Evolutionary conservation across 2,329 filamentous ascomycete species (phyloP).

Genomic region (Boeremia exigua): DNA sequence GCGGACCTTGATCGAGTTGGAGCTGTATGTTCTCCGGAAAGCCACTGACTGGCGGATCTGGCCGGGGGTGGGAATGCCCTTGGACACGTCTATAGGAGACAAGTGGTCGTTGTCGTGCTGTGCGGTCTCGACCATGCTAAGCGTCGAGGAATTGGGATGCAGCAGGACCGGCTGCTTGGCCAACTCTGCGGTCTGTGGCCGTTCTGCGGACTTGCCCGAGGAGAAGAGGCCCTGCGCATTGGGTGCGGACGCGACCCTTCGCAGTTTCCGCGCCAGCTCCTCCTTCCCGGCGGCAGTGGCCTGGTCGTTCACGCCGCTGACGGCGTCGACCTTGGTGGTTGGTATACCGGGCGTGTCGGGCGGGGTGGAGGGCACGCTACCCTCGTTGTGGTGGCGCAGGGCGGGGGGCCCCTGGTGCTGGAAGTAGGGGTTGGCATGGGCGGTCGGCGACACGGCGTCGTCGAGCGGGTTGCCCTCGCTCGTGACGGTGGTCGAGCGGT

Average conservation of each 20-base stretch:
- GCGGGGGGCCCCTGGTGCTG: constrained; percentile 93
- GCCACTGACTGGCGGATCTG: constrained; percentile 70
- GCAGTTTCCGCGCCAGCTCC: constrained; percentile 88
- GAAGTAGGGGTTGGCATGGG: constrained; percentile 96
- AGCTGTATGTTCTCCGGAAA: constrained; percentile 95
- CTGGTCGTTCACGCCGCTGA: constrained; percentile 67
- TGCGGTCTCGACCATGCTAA: constrained; percentile 61
- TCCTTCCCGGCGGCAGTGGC: constrained; percentile 84
- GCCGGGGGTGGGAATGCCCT: constrained; percentile 69
- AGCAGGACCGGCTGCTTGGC: constrained; percentile 79
- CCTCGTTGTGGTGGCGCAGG: constrained; percentile 92
- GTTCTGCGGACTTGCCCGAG: constrained; percentile 55
- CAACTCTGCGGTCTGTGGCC: constrained; percentile 84
- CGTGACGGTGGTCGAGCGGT: constrained; percentile 86
- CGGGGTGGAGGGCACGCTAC: constrained; percentile 89
- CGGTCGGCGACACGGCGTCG: constrained; percentile 87
- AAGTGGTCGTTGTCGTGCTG: constrained; percentile 37
- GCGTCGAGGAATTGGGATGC: constrained; percentile 58
- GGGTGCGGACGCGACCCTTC: constrained; percentile 92
- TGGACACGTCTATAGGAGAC: constrained; percentile 44
- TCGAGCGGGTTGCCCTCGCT: constrained; percentile 93
- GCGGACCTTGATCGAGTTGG: constrained; percentile 97
- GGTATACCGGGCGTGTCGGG: constrained; percentile 81
- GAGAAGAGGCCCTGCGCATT: constrained; percentile 93
- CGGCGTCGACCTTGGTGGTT: constrained; percentile 68